Evolutionary conservation across 1,139 yeast species (phyloP), one percentile per base, ranked within the genome.

Genomic region (Williopsis jadinii): DNA sequence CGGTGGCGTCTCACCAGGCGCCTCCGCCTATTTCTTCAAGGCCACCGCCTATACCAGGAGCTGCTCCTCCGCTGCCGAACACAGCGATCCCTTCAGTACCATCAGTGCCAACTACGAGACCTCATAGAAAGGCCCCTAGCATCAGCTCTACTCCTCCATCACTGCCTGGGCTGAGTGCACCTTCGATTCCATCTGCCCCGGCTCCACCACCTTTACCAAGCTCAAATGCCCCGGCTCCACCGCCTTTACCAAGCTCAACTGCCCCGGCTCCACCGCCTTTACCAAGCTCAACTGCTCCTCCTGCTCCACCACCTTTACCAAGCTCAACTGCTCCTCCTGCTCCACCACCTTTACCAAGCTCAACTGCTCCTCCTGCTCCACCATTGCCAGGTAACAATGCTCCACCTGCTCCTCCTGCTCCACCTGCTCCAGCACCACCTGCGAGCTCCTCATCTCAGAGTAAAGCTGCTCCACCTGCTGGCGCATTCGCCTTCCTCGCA

Each of bases 401-500:
- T 11, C 37, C 45, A 14, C 39, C 43, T 9, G 40, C 46, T 11
- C 35, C 38, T 13, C 40, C 34, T 24, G 30, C 35, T 10, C 28
- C 35, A 6, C 39, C 41, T 12, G 14, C 31, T 13, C 8, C 15
- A 4, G 37, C 41, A 2, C 39, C 44, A 8, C 32, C 41, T 9
- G 34, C 41, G 12, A n/a, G 40, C 8, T 28, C 64, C 28, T 43
- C 49, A 11, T n/a, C 34, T 14, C 27, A 14, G 12, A 9, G n/a
- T 15, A 29, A 31, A 14, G 34, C 44, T 9, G 37, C 45, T 45
- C 34, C 47, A 29, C 42, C 52, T 26, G 42, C 48, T 10, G 64
- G 65, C 9, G 59, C 64, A 0, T 58, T 65, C 3, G 62, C 72
- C 6, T 77, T 77, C 51, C 62, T 77, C 35, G 75, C 80, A 1